phyloP scores from a whole-genome alignment of 2,329 filamentous ascomycete species.

The Scytalidium lignicola region DNA sequence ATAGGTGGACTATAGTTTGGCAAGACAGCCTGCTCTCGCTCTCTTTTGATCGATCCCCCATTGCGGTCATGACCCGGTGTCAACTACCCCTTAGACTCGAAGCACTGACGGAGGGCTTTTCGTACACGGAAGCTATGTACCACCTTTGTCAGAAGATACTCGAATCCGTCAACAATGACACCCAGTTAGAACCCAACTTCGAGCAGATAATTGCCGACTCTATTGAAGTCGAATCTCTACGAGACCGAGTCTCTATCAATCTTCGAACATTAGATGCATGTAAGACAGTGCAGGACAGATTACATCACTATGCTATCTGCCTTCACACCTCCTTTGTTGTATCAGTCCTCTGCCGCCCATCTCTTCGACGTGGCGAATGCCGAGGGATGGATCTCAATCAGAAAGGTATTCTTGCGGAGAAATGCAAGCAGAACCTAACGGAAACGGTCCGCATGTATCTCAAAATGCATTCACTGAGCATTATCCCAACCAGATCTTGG shows the following conservation, averaged over 20 bases:
- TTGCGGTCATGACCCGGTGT: constrained; percentile 39
- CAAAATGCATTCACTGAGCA: constrained; percentile 62
- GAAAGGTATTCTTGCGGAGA: constrained; percentile 49
- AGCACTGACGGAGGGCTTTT: constrained; percentile 45
- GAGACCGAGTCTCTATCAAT: constrained; percentile 43
- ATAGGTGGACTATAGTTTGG: constrained; percentile 58
- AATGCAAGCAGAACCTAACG: constrained; percentile 57
- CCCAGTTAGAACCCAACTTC: constrained; percentile 20
- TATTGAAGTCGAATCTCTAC: constrained; percentile 34
- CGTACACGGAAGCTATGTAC: constrained; percentile 62
- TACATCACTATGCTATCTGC: constrained; percentile 60
- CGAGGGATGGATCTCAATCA: constrained; percentile 45
- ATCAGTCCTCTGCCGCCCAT: constrained; percentile 59
- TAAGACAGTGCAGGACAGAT: constrained; percentile 56
- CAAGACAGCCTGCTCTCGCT: constrained; percentile 62
- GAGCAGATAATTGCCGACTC: constrained; percentile 54
- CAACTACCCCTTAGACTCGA: constrained; percentile 49
- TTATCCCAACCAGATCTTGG: constrained; percentile 63
- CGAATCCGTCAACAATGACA: constrained; percentile 27
- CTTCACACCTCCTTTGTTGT: constrained; percentile 62
- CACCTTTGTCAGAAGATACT: constrained; percentile 58
- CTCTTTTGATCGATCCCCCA: constrained; percentile 61
- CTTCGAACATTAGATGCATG: constrained; percentile 57
- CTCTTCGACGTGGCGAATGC: constrained; percentile 45
- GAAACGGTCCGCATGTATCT: constrained; percentile 66